Conservation (phyloP, 257 asterid species). For the Rhazya stricta region DNA sequence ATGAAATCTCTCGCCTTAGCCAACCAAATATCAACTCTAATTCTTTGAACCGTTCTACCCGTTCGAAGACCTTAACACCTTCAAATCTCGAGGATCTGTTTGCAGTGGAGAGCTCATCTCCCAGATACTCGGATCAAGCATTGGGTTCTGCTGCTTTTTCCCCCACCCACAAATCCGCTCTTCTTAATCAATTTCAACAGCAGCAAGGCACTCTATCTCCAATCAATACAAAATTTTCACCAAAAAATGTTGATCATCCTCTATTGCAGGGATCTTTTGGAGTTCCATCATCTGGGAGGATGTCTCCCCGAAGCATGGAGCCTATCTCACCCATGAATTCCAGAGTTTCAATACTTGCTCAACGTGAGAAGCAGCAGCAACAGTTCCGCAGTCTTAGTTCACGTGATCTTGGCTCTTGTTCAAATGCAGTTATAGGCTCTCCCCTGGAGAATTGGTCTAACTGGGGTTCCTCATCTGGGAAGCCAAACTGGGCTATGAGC, state of each 20-base stretch:
- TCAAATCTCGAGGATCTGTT: constrained; percentile 72
- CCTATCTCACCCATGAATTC: constrained; percentile 73
- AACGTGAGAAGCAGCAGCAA: constrained; percentile 54
- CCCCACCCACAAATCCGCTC: constrained; percentile 54
- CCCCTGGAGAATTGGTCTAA: constrained; percentile 47
- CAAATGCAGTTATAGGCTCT: constrained; percentile 45
- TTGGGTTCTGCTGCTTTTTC: constrained; percentile 48
- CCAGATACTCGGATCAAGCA: constrained; percentile 54
- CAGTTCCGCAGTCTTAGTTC: constrained; percentile 74
- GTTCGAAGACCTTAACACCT: constrained; percentile 45
- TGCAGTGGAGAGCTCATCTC: constrained; percentile 65
- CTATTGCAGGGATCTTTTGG: constrained; percentile 51
- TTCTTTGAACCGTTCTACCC: constrained; percentile 48
- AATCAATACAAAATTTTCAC: constrained; percentile 49
- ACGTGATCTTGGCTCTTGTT: constrained; percentile 54
- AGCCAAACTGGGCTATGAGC: constrained; percentile 51
- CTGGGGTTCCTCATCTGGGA: constrained; percentile 55
- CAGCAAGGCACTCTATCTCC: constrained; percentile 70
- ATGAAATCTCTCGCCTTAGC: constrained; percentile 39
- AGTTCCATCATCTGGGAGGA: constrained; percentile 53
- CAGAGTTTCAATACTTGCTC: constrained; percentile 52
- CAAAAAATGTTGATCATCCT: constrained; percentile 52
- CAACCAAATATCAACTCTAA: constrained; percentile 29
- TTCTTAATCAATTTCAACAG: constrained; percentile 69
- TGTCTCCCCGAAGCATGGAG: constrained; percentile 67